Evolutionary conservation across 2,329 filamentous ascomycete genomes (phyloP), one percentile per base, ranked within the genome.

Genomic region (Aspergillus tubingensis): DNA sequence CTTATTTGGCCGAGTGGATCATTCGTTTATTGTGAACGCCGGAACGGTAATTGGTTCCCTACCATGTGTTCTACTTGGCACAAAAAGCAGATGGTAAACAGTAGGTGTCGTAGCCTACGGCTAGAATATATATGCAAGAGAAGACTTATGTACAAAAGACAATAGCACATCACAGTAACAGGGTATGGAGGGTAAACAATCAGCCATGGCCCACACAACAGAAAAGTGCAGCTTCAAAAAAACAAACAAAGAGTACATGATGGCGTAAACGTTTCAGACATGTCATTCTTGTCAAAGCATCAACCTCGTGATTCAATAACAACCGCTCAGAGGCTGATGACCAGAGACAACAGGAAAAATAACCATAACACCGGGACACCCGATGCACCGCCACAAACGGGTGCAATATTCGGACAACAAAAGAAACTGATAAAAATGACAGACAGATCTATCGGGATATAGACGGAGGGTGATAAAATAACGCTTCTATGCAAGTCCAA

Each of bases 401-500:
- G 39, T 38, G 21, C 25, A 30, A 15, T 11, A 27, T 17, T 50
- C 17, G 47, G 32, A 36, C 32, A 41, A 55, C 17, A 57, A 44
- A 54, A 21, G 41, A 49, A 51, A 44, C 43, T 21, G 15, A 50
- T 50, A 49, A 59, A 13, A 58, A 64, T 41, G 32, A 57, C 54
- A 57, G 63, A 54, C 44, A 63, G 58, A 63, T 64, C 54, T 63
- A 64, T 67, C 60, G 51, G 39, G 30, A 44, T 32, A 44, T 27
- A 55, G 39, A 41, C 10, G 53, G 47, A n/a, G 5, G 17, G 30
- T 27, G 44, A 32, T 44, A 32, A 21, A 13, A 53, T 23, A 41
- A 61, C 58, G 30, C 38, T 61, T 68, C 65, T 68, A 68, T 68
- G 66, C 60, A 60, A 77, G 67, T 47, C 71, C 73, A 65, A 91